Conservation (phyloP, 352 stramenopile species). For the Phytophthora sansomeana region DNA sequence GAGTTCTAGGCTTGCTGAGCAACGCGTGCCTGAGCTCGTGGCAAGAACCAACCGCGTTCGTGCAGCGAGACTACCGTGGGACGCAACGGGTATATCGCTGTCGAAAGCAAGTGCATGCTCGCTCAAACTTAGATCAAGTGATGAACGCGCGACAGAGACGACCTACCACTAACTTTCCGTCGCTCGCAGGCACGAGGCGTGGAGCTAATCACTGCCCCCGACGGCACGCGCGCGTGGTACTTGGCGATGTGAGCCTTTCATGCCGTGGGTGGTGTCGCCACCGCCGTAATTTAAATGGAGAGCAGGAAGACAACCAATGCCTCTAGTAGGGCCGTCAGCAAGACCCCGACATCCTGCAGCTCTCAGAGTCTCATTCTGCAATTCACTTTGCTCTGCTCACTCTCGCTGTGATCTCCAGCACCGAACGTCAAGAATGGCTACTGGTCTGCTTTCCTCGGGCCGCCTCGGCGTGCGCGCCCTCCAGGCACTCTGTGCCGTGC, state of each 20-base stretch:
- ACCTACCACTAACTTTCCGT: conserved; percentile 9
- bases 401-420: conserved; percentile 1
- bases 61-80: conserved; percentile 34
- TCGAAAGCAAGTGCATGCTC: conserved; percentile 29
- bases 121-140: conserved; percentile 12
- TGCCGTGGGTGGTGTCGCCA: conserved; percentile 15
- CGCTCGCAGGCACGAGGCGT: conserved; percentile 23
- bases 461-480: conserved; percentile 38
- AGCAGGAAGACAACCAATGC: too few relatives aligned
- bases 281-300: conserved; percentile 31
- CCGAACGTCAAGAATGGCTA: conserved; percentile 14
- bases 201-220: conserved; percentile 30
- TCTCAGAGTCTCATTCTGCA: conserved; percentile 23
- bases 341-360: too few relatives aligned
- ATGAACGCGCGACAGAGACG: conserved; percentile 16
- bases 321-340: too few relatives aligned
- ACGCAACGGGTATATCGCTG: conserved; percentile 17
- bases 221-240: conserved; percentile 31
- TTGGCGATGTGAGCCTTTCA: conserved; percentile 13
- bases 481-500: conserved; percentile 39
- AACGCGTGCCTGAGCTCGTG: conserved; percentile 35
- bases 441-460: conserved; percentile 20
- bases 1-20: conserved; percentile 23
- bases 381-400: conserved; percentile 35
- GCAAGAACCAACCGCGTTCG: conserved; percentile 27